A percentile compares a stretch with the other conserved stretches of the same genome.
Conservation (phyloP, 2,329 filamentous ascomycete genomes). For the Ceratocystis diversiconidia region DNA sequence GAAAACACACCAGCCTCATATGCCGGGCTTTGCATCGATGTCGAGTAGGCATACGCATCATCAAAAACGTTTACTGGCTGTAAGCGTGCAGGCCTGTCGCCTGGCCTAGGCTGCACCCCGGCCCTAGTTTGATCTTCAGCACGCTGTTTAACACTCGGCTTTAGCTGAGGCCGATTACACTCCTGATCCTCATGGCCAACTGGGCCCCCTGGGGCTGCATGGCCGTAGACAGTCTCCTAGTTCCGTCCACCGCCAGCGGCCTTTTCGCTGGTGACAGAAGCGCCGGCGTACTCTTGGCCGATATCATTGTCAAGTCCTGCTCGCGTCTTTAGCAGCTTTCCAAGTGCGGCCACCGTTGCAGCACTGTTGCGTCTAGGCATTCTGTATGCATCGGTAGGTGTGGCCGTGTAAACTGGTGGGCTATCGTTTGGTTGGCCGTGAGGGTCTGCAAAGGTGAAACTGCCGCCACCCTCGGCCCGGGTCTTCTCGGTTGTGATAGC, state of each 20-base stretch:
- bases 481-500: conserved; percentile 46
- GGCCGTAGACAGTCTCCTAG: conserved; percentile 7
- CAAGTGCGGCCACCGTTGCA: neutral
- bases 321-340: neutral
- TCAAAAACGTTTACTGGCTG: conserved; percentile 6
- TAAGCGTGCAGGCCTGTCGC: neutral
- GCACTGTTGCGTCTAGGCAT: neutral
- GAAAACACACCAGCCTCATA: conserved; percentile 15
- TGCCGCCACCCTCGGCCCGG: conserved; percentile 27
- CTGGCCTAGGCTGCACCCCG: neutral
- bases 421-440: neutral
- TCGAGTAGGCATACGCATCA: conserved; percentile 15
- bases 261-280: conserved; percentile 13
- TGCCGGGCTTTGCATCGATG: conserved; percentile 16
- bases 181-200: neutral
- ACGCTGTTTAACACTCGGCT: too few relatives aligned
- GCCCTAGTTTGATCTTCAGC: neutral
- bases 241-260: neutral
- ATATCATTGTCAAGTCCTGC: neutral
- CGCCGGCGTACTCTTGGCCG: neutral
- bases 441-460: conserved; percentile 8
- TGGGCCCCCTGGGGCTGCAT: conserved; percentile 2
- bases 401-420: conserved; percentile 10
- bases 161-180: neutral
- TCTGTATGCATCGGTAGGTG: conserved; percentile 2